Evolutionary conservation across 441 rosid species (phyloP).

Genomic region (Gossypium schwendimanii): DNA sequence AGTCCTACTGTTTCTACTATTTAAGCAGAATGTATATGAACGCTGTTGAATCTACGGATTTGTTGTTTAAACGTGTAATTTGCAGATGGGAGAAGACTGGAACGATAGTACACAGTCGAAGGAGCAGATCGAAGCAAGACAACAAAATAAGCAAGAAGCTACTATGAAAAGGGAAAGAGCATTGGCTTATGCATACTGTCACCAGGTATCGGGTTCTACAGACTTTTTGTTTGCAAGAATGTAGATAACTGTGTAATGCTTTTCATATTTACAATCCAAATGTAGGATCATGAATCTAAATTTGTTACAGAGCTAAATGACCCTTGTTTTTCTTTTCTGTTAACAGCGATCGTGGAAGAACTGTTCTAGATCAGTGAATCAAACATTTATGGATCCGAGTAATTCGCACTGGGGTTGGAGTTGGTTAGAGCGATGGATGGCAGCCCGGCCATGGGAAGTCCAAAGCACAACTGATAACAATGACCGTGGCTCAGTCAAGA

Average conservation of each 20-base stretch:
- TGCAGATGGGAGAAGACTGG: slow-evolving; percentile 66
- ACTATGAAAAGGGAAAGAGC: slow-evolving; percentile 87
- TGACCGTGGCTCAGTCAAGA: slow-evolving; percentile 53
- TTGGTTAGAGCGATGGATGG: slow-evolving; percentile 97
- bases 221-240: neutral
- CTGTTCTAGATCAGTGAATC: slow-evolving; percentile 36
- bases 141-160: slow-evolving; percentile 60
- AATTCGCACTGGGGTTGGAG: slow-evolving; percentile 98
- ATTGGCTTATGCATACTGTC: slow-evolving; percentile 83
- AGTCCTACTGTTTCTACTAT: neutral
- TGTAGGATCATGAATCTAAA: neutral
- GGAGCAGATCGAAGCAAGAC: slow-evolving; percentile 64
- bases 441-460: slow-evolving; percentile 74
- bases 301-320: slow-evolving; percentile 3
- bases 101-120: slow-evolving; percentile 48
- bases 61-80: neutral
- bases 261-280: neutral
- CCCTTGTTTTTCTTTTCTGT: slow-evolving; percentile 1
- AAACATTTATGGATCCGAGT: slow-evolving; percentile 72
- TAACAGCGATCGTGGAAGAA: slow-evolving; percentile 59
- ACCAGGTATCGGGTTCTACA: slow-evolving; percentile 49
- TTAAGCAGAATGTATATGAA: neutral
- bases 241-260: neutral
- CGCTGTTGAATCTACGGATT: neutral
- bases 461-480: slow-evolving; percentile 34